These are phyloP conservation scores for Avena insularis DNA, from an alignment of 176 grass and related monocot genomes.

Conservation along the genomic window DNA sequence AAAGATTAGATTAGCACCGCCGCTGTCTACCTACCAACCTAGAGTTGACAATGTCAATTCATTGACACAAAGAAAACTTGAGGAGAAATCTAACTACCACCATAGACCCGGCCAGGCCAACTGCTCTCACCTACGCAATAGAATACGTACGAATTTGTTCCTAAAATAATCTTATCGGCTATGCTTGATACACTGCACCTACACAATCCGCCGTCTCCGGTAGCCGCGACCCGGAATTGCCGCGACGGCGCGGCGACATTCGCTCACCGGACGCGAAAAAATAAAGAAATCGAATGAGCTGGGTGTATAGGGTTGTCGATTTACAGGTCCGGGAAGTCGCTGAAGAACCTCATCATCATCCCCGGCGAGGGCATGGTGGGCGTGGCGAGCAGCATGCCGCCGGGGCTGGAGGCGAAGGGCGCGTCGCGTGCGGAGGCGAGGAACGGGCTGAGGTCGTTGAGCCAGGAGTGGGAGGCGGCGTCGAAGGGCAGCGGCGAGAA, in stretches of 20 bases:
- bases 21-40: not conserved
- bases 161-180: not conserved
- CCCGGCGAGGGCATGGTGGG: constrained; percentile 78
- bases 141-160: not conserved
- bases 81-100: not conserved
- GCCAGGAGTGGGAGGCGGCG: constrained; percentile 53
- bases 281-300: not conserved
- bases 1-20: not conserved
- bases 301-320: not conserved
- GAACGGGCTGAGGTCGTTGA: constrained; percentile 78
- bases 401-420: constrained; percentile 52
- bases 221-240: not conserved
- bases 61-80: not conserved
- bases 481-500: constrained; percentile 84
- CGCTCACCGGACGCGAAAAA: constrained; percentile 5
- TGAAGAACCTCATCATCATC: constrained; percentile 53
- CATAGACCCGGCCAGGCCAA: constrained; percentile 17
- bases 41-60: constrained; percentile 30
- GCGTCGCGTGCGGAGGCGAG: constrained; percentile 42
- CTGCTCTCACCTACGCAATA: constrained; percentile 11
- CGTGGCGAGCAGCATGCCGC: constrained; percentile 58
- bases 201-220: not conserved
- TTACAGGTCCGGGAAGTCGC: constrained; percentile 56
- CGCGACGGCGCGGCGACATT: not conserved
- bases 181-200: not conserved